These are phyloP conservation scores for Annulohypoxylon moriforme DNA, from an alignment of 495 filamentous ascomycete genomes.

Conservation along the genomic window DNA sequence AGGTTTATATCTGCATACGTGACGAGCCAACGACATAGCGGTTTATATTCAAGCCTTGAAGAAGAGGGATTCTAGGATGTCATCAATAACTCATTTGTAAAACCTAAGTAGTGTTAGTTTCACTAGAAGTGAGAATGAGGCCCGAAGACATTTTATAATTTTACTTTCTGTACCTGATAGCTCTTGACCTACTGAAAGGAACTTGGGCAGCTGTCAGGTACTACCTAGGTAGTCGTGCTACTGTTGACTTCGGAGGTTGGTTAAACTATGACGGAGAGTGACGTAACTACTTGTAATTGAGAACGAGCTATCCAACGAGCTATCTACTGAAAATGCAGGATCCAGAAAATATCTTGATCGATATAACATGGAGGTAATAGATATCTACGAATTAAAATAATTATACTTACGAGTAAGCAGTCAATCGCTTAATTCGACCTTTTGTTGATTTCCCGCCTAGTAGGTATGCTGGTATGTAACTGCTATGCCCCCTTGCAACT, in stretches of 20 bases:
- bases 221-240: neutral
- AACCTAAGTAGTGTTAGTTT: neutral
- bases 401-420: too few relatives aligned
- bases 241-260: slow-evolving; percentile 14
- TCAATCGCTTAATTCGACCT: too few relatives aligned
- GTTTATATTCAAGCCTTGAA: neutral
- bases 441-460: too few relatives aligned
- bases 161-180: neutral
- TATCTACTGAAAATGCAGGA: neutral
- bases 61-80: neutral
- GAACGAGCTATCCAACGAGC: neutral
- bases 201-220: neutral
- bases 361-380: too few relatives aligned
- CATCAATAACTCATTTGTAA: neutral
- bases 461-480: too few relatives aligned
- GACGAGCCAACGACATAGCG: slow-evolving; percentile 22
- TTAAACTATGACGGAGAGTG: slow-evolving; percentile 32
- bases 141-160: neutral
- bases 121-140: neutral
- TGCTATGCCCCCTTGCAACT: too few relatives aligned
- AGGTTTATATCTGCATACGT: slow-evolving; percentile 11
- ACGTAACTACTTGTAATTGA: slow-evolving; percentile 20
- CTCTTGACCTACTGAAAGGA: neutral
- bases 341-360: too few relatives aligned
- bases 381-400: too few relatives aligned